These are phyloP conservation scores for Lagenaria siceraria DNA, from an alignment of 306 rosid species.

Conservation along the genomic window DNA sequence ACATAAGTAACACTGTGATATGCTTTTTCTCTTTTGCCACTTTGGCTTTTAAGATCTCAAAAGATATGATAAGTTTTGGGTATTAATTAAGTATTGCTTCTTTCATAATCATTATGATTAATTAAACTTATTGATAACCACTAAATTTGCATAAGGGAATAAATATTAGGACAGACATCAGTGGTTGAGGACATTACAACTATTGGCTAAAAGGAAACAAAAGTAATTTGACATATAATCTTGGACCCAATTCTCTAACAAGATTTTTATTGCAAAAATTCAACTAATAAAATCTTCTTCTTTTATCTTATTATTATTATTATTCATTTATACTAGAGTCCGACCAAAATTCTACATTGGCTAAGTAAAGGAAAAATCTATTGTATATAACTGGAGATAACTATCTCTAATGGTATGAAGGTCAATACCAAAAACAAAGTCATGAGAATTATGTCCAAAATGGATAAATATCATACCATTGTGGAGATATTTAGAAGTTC, in stretches of 20 bases:
- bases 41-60: conserved; percentile 24
- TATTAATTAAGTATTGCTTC: conserved; percentile 2
- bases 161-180: not conserved
- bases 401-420: no score
- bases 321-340: no score
- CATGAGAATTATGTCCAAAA: no score
- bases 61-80: conserved; percentile 26
- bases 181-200: not conserved
- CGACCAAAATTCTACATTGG: no score
- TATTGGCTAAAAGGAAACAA: not conserved
- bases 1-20: not conserved
- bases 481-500: no score
- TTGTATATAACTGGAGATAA: no score
- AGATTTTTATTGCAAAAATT: no score
- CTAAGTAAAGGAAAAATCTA: no score
- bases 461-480: no score
- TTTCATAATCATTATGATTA: not conserved
- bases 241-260: not conserved
- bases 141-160: not conserved
- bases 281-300: no score
- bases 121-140: not conserved
- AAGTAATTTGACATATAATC: not conserved
- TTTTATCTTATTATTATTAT: not conserved
- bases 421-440: no score
- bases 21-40: conserved; percentile 11